A percentile compares a stretch with the other conserved stretches of the same genome.
These are phyloP conservation scores for Trichocomaceae sp. DNA, from an alignment of 2,329 filamentous ascomycete genomes.

Conservation along the genomic window DNA sequence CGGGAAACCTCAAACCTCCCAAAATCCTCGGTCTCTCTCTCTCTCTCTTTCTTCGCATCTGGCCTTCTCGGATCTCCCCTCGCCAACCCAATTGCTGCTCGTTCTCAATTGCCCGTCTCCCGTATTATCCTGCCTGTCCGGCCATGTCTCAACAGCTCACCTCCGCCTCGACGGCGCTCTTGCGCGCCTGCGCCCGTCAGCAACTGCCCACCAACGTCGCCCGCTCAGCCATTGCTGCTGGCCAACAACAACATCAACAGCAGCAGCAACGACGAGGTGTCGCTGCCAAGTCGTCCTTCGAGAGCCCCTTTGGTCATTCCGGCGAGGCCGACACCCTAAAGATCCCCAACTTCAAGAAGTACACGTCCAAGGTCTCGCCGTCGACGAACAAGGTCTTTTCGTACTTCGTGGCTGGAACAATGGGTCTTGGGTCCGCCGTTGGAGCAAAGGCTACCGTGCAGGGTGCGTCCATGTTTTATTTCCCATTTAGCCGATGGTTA, in stretches of 20 bases:
- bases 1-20: slow-evolving; percentile 24
- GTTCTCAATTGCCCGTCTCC: slow-evolving; percentile 6
- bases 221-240: slow-evolving; percentile 36
- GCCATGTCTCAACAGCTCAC: slow-evolving; percentile 46
- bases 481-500: neutral
- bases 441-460: slow-evolving; percentile 97
- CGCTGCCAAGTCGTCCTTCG: slow-evolving; percentile 38
- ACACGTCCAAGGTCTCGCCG: slow-evolving; percentile 64
- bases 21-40: slow-evolving; percentile 24
- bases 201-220: slow-evolving; percentile 39
- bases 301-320: slow-evolving; percentile 51
- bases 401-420: slow-evolving; percentile 97
- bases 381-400: slow-evolving; percentile 78
- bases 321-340: slow-evolving; percentile 50
- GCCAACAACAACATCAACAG: too few relatives aligned
- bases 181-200: slow-evolving; percentile 52
- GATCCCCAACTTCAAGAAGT: slow-evolving; percentile 86
- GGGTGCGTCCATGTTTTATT: slow-evolving; percentile 58
- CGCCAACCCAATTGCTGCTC: slow-evolving; percentile 24
- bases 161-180: slow-evolving; percentile 61
- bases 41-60: slow-evolving; percentile 14
- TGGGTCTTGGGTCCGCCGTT: slow-evolving; percentile 85
- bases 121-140: slow-evolving; percentile 16
- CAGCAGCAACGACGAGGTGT: too few relatives aligned
- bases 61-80: slow-evolving; percentile 14